Evolutionary conservation across 371 early-diverging fungal genomes (phyloP).

Genomic region (Lichtheimia corymbifera): DNA sequence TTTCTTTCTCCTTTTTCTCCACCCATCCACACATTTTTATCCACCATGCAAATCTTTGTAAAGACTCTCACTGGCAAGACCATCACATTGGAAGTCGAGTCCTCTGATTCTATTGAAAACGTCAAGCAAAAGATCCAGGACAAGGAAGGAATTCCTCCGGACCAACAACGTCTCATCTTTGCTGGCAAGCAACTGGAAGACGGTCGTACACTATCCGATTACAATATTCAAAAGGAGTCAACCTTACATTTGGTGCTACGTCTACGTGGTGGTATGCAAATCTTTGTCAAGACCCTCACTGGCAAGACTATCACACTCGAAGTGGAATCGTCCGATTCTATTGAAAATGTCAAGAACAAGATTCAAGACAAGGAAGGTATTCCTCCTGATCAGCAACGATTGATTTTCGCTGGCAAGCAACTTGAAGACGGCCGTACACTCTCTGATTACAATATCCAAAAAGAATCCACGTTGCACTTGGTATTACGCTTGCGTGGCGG

Average conservation of each 20-base stretch:
- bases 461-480: slow-evolving; percentile 95
- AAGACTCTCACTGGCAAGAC: slow-evolving; percentile 95
- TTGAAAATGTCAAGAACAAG: slow-evolving; percentile 91
- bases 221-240: slow-evolving; percentile 77
- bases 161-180: slow-evolving; percentile 95
- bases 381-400: slow-evolving; percentile 98
- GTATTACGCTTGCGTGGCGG: slow-evolving; percentile 93
- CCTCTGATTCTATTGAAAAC: slow-evolving; percentile 85
- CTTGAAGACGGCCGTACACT: slow-evolving; percentile 93
- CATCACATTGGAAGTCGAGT: slow-evolving; percentile 92
- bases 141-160: slow-evolving; percentile 95
- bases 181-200: slow-evolving; percentile 95
- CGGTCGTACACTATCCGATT: slow-evolving; percentile 66
- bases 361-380: slow-evolving; percentile 98
- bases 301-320: slow-evolving; percentile 90
- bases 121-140: slow-evolving; percentile 94
- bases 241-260: slow-evolving; percentile 91
- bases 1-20: background rate
- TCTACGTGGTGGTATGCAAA: slow-evolving; percentile 75
- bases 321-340: slow-evolving; percentile 80
- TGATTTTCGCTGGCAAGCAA: slow-evolving; percentile 99
- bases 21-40: background rate
- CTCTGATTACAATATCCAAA: slow-evolving; percentile 82
- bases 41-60: slow-evolving; percentile 27
- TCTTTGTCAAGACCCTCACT: slow-evolving; percentile 79